Evolutionary conservation across 139 green algal species (phyloP).

Genomic region (Closterium sp.): DNA sequence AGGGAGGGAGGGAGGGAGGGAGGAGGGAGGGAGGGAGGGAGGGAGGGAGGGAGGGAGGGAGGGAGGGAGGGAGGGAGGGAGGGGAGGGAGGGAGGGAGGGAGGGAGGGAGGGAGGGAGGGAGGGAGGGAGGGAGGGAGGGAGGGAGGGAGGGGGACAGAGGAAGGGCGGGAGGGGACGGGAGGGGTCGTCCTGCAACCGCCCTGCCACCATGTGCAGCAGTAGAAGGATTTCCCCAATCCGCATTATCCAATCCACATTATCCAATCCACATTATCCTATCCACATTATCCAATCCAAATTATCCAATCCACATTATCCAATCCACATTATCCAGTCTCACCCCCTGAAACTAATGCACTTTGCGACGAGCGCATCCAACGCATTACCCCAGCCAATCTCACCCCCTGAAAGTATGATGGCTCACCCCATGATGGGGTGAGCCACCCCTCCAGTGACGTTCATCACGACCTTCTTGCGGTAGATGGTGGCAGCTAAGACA

Average conservation of each 20-base stretch:
- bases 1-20: not conserved
- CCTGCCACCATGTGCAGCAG: slow-evolving; percentile 21
- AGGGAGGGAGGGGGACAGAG: not conserved
- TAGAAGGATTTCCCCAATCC: too few species aligned
- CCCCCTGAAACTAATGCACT: too few species aligned
- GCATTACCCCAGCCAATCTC: too few species aligned
- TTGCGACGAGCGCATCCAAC: too few species aligned
- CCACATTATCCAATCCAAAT: too few species aligned
- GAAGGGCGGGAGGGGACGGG: too few species aligned
- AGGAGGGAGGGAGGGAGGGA: too few species aligned
- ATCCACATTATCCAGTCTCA: too few species aligned
- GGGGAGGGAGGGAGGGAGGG: not conserved
- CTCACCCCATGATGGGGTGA: slow-evolving; percentile 9
- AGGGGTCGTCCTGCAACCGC: not conserved
- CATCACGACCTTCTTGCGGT: slow-evolving; percentile 21
- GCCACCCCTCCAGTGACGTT: slow-evolving; percentile 10
- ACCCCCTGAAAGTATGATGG: too few species aligned
- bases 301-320: too few species aligned
- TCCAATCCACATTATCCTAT: too few species aligned
- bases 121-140: not conserved
- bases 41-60: not conserved
- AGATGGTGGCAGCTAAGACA: not conserved
- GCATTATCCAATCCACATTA: too few species aligned
- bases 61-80: not conserved
- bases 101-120: not conserved